Evolutionary conservation across 2,329 filamentous ascomycete species (phyloP), one percentile per base, ranked within the genome.

Genomic region (Fusarium agapanthi): DNA sequence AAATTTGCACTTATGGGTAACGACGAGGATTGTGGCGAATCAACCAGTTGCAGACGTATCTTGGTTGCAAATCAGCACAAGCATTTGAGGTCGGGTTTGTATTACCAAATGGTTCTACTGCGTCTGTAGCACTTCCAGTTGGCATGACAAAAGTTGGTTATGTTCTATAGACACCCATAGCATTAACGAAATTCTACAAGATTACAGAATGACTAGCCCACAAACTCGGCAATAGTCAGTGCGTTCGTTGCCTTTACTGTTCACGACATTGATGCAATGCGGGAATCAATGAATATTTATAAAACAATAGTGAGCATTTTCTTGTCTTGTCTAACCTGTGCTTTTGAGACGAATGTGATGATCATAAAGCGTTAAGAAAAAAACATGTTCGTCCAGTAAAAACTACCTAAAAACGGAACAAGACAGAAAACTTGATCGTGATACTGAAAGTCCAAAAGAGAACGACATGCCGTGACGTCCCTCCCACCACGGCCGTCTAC

Each of bases 401-500:
- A 72, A 66, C 60, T 43, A 65, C 58, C 43, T 53, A 54, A 67
- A 59, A 73, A 73, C 55, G 72, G 69, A 72, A 37, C 70, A 70
- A 72, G 69, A 73, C 65, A 70, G 57, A 70, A 70, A 69, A 72
- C 44, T 67, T 41, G 47, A 61, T 57, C 53, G 32, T 61, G 43
- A 72, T 56, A 71, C 57, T 76, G 61, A 59, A 71, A 51, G 47
- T 57, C 44, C 63, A 71, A 72, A 71, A 69, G 75, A 72, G 73
- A 66, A 55, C 59, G 80, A 84, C 80, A 76, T 78, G 82, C 82
- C 83, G 84, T 85, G 86, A 86, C 88, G 89, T 91, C 88, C 86
- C 89, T 90, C 87, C 87, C 87, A 87, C 85, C 87, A 87, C 83
- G 84, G 82, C 82, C 77, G 77, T 79, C 79, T 74, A 70, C 75